A percentile compares a stretch with the other conserved stretches of the same genome.
Conservation (phyloP, 1,284 basidiomycete species). For the Calocybe gambosa region DNA sequence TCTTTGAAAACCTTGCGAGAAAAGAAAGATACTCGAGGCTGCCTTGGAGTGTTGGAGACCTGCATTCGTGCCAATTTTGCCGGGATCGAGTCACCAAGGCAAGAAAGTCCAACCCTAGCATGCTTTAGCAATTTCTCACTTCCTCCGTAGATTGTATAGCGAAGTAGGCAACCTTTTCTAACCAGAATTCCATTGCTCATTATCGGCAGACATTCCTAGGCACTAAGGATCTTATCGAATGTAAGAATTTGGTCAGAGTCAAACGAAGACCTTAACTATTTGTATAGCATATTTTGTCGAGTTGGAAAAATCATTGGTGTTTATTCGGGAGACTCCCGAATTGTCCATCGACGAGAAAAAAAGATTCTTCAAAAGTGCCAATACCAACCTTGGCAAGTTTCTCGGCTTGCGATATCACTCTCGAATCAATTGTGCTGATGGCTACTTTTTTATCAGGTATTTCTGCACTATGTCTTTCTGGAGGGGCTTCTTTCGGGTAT, state of each 20-base stretch:
- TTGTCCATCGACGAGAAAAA: conserved; percentile 86
- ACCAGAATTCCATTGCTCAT: conserved; percentile 9
- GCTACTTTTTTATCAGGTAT: conserved; percentile 26
- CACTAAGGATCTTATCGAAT: conserved; percentile 83
- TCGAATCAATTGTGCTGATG: background rate
- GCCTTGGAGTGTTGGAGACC: conserved; percentile 88
- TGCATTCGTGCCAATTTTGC: conserved; percentile 94
- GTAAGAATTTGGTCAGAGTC: conserved; percentile 31
- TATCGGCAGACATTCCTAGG: conserved; percentile 76
- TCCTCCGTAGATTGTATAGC: conserved; percentile 67
- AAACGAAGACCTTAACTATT: conserved; percentile 2
- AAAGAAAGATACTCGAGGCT: conserved; percentile 75
- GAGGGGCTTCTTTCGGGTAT: conserved; percentile 93
- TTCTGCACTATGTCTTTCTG: conserved; percentile 87
- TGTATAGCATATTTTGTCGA: conserved; percentile 73
- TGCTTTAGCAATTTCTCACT: conserved; percentile 3
- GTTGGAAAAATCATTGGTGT: conserved; percentile 68
- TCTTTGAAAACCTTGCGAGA: conserved; percentile 60
- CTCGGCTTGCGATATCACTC: background rate
- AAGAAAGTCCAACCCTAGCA: conserved; percentile 8
- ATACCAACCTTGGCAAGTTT: conserved; percentile 82
- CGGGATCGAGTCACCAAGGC: conserved; percentile 84
- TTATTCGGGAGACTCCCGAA: conserved; percentile 66
- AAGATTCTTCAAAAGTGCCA: conserved; percentile 85
- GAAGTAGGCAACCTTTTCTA: conserved; percentile 47